Evolutionary conservation across 495 filamentous ascomycete species (phyloP), one percentile per base, ranked within the genome.

Genomic region (Talaromyces ruber): DNA sequence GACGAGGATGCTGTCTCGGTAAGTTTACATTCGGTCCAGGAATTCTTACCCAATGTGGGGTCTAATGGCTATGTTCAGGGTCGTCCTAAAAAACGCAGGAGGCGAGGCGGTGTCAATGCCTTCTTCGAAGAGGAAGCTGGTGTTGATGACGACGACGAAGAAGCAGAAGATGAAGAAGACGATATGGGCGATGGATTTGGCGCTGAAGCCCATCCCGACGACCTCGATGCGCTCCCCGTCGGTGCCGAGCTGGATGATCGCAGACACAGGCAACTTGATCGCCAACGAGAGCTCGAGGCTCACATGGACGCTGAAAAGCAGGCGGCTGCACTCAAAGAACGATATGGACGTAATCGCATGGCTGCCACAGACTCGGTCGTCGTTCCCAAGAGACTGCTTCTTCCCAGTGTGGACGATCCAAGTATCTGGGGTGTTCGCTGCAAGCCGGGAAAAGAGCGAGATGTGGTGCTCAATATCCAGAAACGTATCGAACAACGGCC

Each of bases 91-190:
- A 97, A 97, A 71, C 89, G 92, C 52, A 81, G 82, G 70, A 85
- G 83, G 69, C 76, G 79, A 61, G 84, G 87, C 64, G 82, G 80
- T 59, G 82, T 89, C 59, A 87, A 89, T 64, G 82, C 85, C 56
- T 97, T 96, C 84, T 82, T 98, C 75, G 94, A 98, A 82, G 88
- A 90, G 64, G 94, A 97, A 78, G 93, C 93, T 68, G 94, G 96
- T 75, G 93, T 98, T 61, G 93, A 97, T 64, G 93, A 90, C 30
- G 93, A 98, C 54, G 93, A 98, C 60, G 93, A 96, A 56, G 88
- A 85, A 63, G 91, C 92, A 58, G 91, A 95, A 62, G 92, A 94
- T 34, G 93, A 96, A n/a, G 85, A 90, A 61, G 88, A 91, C 62
- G 89, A 89, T 63, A 79, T 89, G 63, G 86, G 85, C 37, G 94